A percentile compares a stretch with the other conserved stretches of the same genome.
Evolutionary conservation across 768 basidiomycete species (phyloP).

Genomic region (Termitomyces sp.): DNA sequence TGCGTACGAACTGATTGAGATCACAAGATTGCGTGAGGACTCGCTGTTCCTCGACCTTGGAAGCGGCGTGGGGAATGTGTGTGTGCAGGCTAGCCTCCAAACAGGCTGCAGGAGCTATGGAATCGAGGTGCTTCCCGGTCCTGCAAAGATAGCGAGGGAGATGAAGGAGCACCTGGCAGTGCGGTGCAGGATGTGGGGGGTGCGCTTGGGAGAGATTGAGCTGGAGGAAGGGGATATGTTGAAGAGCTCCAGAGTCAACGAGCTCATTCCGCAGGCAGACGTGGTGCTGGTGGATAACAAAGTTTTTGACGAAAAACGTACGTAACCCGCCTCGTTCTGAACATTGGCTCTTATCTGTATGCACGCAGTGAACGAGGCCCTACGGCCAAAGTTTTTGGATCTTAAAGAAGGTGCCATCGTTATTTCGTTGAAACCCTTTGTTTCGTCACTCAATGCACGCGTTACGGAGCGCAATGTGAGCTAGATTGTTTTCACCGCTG

Average conservation of each 20-base stretch:
- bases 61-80: slow-evolving; percentile 82
- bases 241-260: slow-evolving; percentile 54
- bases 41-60: slow-evolving; percentile 82
- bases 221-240: slow-evolving; percentile 87
- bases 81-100: slow-evolving; percentile 77
- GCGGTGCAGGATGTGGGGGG: slow-evolving; percentile 89
- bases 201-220: slow-evolving; percentile 69
- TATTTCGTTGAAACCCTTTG: slow-evolving; percentile 83
- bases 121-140: slow-evolving; percentile 70
- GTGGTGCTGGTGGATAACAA: slow-evolving; percentile 91
- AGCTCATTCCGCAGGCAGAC: slow-evolving; percentile 76
- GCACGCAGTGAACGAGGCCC: slow-evolving; percentile 66
- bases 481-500: background rate
- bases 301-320: slow-evolving; percentile 69
- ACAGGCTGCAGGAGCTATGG: slow-evolving; percentile 76
- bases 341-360: slow-evolving; percentile 5
- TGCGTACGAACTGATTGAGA: slow-evolving; percentile 63
- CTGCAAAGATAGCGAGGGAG: slow-evolving; percentile 72
- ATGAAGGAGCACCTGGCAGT: slow-evolving; percentile 72
- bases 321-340: slow-evolving; percentile 24
- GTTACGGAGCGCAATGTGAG: slow-evolving; percentile 81
- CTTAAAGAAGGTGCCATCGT: slow-evolving; percentile 90
- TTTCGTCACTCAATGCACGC: slow-evolving; percentile 63
- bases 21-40: slow-evolving; percentile 49
- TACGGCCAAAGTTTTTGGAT: slow-evolving; percentile 89